Evolutionary conservation across 768 basidiomycete genomes (phyloP), one percentile per base, ranked within the genome.

Genomic region (Austroboletus eburneus): DNA sequence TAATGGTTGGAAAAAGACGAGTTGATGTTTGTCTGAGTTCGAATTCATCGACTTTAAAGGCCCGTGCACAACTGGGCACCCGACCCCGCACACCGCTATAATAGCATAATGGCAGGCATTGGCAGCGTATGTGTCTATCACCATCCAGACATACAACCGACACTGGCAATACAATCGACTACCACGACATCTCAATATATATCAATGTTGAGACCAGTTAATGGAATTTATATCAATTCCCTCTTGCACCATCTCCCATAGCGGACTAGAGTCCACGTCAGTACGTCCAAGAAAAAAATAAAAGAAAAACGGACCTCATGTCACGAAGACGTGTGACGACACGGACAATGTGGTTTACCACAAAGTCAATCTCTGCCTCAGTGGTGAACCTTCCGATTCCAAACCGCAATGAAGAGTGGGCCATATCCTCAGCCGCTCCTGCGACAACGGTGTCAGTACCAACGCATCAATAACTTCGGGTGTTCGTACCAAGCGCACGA

Each of bases 231-330:
- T 80, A 66, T 99, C 96, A 49, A 98, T 94, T 35, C 95, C 95
- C 64, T 98, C 96, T 69, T 96, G 92, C 14, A 98, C 94, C 94
- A 99, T 97, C 72, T 99, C 96, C 95, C 95, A 99, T 44, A 99
- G 69, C 27, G 96, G 96, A 61, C 91, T 91, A 22, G 20, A 32
- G 39, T 40, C 21, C 24, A 21, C 42, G 40, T 57, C 23, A 53
- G 41, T 24, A 50, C 42, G 44, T 51, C 25, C 39, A n/a, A 46
- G 32, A 32, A 16, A 10, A n/a, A 47, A 18, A 40, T 42, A 34
- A 18, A 46, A 25, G 21, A 42, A 41, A 36, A 43, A 62, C 76
- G 24, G 42, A 83, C 87, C 88, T 94, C 91, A 99, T 92, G 50
- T 99, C 95, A 42, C 95, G 81, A 53, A 99, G 77, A 52, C 77